Conservation (phyloP, 164 flowering plant species). For the Platanus orientalis region DNA sequence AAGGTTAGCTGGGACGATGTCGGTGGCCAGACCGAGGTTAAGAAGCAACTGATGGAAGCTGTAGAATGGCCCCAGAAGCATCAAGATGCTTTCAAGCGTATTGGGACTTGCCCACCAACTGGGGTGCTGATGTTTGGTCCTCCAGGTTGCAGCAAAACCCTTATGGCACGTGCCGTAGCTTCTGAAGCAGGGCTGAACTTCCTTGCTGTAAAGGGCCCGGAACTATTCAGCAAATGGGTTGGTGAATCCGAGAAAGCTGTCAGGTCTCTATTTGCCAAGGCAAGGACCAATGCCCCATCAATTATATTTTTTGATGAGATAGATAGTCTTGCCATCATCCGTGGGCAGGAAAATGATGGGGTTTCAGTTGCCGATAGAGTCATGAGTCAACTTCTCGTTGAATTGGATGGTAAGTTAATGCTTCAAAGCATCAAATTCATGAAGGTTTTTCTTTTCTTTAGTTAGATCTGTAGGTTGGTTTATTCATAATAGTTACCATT, state of each 20-base stretch:
- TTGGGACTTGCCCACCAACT: slow-evolving; percentile 84
- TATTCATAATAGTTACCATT: neutral
- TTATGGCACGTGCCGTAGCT: slow-evolving; percentile 96
- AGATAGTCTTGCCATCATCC: slow-evolving; percentile 82
- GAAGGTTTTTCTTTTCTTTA: no score
- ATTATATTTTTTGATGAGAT: slow-evolving; percentile 96
- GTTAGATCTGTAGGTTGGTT: neutral
- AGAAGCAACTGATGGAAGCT: slow-evolving; percentile 80
- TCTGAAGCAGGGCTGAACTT: slow-evolving; percentile 90
- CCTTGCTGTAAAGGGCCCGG: slow-evolving; percentile 96
- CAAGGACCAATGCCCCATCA: slow-evolving; percentile 93
- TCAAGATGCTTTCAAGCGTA: slow-evolving; percentile 69
- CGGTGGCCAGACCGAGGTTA: slow-evolving; percentile 90
- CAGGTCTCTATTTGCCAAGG: slow-evolving; percentile 81
- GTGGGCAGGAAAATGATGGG: slow-evolving; percentile 90
- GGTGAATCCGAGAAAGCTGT: slow-evolving; percentile 99
- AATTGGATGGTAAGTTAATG: slow-evolving; percentile 75
- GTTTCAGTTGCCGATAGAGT: slow-evolving; percentile 92
- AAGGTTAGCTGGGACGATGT: slow-evolving; percentile 93
- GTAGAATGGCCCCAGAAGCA: slow-evolving; percentile 96
- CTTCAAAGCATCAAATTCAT: no score
- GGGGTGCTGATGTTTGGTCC: slow-evolving; percentile 94
- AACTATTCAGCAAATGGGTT: slow-evolving; percentile 97
- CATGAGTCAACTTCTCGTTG: slow-evolving; percentile 92
- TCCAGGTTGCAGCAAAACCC: slow-evolving; percentile 99